Conservation (phyloP, 2,329 filamentous ascomycete genomes). For the Massarina eburnea region DNA sequence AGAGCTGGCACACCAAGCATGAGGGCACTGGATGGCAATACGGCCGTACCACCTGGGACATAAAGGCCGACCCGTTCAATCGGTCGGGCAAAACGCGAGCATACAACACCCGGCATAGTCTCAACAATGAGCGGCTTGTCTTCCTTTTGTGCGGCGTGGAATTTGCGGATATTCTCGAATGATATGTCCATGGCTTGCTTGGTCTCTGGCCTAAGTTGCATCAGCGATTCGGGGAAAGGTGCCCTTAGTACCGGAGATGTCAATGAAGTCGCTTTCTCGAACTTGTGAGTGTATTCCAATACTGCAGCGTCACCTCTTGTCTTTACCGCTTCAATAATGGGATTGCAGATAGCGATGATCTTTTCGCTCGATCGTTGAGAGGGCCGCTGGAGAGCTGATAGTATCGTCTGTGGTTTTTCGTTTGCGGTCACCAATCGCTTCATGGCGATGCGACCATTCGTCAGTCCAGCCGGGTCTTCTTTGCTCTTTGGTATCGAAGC, state of each 20-base stretch:
- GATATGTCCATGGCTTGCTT: conserved; percentile 91
- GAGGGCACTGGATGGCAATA: conserved; percentile 93
- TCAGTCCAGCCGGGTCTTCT: conserved; percentile 53
- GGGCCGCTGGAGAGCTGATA: conserved; percentile 77
- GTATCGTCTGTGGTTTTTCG: conserved; percentile 65
- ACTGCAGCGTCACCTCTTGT: conserved; percentile 83
- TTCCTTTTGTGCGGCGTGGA: conserved; percentile 89
- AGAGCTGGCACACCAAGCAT: conserved; percentile 98
- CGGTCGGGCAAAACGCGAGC: conserved; percentile 86
- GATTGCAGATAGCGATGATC: conserved; percentile 86
- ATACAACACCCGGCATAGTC: conserved; percentile 96
- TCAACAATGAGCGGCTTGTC: conserved; percentile 81
- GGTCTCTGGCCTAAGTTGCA: conserved; percentile 82
- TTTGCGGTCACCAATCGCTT: conserved; percentile 71
- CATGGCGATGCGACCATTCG: conserved; percentile 73
- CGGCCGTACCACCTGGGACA: conserved; percentile 92
- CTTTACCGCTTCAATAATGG: conserved; percentile 87
- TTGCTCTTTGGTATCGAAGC: conserved; percentile 56
- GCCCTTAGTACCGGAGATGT: conserved; percentile 87
- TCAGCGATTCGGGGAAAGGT: conserved; percentile 81
- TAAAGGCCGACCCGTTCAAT: conserved; percentile 97
- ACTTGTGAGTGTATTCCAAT: conserved; percentile 93
- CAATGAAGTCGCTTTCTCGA: conserved; percentile 91
- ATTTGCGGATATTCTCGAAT: conserved; percentile 90
- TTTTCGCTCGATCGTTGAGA: conserved; percentile 94